Evolutionary conservation across 108 stramenopile genomes (phyloP).

Genomic region (Nitzschia sp.): DNA sequence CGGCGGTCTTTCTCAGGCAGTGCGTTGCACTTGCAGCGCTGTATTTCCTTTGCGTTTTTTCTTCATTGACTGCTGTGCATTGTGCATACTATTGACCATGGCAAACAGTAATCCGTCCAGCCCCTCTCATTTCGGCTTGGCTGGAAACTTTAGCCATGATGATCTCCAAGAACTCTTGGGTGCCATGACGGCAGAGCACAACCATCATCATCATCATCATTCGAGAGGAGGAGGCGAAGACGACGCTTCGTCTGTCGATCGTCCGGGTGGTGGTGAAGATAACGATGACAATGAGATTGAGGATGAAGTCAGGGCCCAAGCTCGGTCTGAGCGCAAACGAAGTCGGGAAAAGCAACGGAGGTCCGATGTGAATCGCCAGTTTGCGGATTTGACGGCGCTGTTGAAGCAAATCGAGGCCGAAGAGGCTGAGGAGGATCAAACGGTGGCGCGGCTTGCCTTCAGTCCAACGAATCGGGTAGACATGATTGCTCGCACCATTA

Average conservation of each 20-base stretch:
- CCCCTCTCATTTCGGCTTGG: conserved; percentile 16
- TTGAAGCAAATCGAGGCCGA: conserved; percentile 63
- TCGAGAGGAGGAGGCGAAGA: neutral
- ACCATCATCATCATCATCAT: neutral
- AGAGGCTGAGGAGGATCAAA: conserved; percentile 31
- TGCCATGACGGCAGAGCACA: conserved; percentile 16
- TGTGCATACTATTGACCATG: conserved; percentile 19
- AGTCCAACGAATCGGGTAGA: conserved; percentile 77
- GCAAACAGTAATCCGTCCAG: conserved; percentile 29
- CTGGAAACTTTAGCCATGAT: conserved; percentile 17
- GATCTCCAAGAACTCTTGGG: conserved; percentile 26
- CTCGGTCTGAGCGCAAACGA: conserved; percentile 78
- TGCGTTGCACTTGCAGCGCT: too few relatives aligned
- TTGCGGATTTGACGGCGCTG: conserved; percentile 64
- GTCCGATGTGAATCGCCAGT: conserved; percentile 75
- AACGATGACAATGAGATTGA: conserved; percentile 6
- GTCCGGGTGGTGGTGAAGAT: too few relatives aligned
- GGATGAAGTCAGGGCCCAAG: conserved; percentile 37
- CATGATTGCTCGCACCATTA: conserved; percentile 76
- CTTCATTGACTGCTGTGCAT: neutral
- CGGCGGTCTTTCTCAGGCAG: too few relatives aligned
- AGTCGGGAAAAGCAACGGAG: conserved; percentile 80
- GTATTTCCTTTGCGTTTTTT: too few relatives aligned
- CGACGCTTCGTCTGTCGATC: neutral
- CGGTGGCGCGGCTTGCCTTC: conserved; percentile 28